Base-by-base conservation (phyloP, 73 alveolate genomes). In the Paramecium octaurelia region DNA sequence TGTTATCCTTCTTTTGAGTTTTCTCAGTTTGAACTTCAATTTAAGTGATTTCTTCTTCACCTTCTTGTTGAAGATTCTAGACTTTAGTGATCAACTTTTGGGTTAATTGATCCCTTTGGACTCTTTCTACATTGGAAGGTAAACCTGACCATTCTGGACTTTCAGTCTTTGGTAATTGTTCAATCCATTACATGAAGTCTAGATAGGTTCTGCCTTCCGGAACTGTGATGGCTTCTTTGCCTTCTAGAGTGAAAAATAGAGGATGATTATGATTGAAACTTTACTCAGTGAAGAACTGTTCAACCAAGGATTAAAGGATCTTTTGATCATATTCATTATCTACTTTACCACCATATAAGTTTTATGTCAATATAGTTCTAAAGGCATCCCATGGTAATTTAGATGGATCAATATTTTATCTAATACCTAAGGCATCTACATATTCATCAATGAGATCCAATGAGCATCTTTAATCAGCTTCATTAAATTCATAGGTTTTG, bases 311-410 rank as follows among this genome's bases (percentile, higher is more conserved):
- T 85, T 92, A 87, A 34, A 98, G 98, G 50, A 98, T 96, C 95
- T 97, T 97, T 85, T 95, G 95, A 92, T 99, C 99, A 92, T 96
- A 99, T 85, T 97, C 99, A 93, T 99, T 99, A 94, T 99, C 99
- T 18, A 99, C 98, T 80, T 99, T 97, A 14, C 99, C 99, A 34
- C 99, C 99, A 86, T 98, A 99, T 58, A 99, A 92, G n/a, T 99
- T 95, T 93, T 98, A 97, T 35, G 92, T 60, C 24, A 98, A 93
- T 21, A 98, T 92, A 10, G 99, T 96, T 71, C 99, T 96, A 31
- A 99, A 94, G 20, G 99, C 99, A 43, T 97, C 99, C 99, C 99
- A 98, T 1, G 99, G 99, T 24, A 99, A 98, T 94, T 98, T 97
- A 76, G 95, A 97, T 38, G 99, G 99, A 57, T 97, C 97, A 7